Percentiles rank a stretch among this genome's conserved stretches.
Evolutionary conservation across 116 monocot species (phyloP).

Genomic region (Trichopus zeylanicus): DNA sequence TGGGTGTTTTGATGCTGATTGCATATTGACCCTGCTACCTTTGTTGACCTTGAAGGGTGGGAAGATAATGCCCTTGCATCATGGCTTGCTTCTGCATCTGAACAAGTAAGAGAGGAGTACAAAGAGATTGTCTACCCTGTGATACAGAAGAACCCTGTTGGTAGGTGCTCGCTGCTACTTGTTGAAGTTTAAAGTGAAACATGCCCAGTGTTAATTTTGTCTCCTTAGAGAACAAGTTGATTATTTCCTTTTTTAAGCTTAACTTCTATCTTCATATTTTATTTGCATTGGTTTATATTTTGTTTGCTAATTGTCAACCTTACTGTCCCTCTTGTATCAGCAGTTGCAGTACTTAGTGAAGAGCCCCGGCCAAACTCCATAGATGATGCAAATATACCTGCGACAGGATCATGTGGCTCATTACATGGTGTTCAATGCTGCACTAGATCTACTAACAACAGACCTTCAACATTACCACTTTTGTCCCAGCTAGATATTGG

Average conservation of each 20-base stretch:
- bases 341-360: background rate
- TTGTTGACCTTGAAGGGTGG: slow-evolving; percentile 22
- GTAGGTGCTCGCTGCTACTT: slow-evolving; percentile 13
- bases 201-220: no score
- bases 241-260: no score
- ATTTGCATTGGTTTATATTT: background rate
- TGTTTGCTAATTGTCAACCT: background rate
- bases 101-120: slow-evolving; percentile 7
- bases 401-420: slow-evolving; percentile 16
- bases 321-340: slow-evolving; percentile 7
- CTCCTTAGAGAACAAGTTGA: no score
- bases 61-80: slow-evolving; percentile 39
- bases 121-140: background rate
- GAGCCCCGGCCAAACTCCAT: background rate
- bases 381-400: background rate
- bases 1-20: background rate
- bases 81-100: slow-evolving; percentile 47
- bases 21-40: background rate
- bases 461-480: slow-evolving; percentile 35
- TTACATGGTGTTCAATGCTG: slow-evolving; percentile 8
- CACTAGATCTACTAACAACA: slow-evolving; percentile 20
- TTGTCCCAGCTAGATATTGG: slow-evolving; percentile 63
- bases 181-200: no score
- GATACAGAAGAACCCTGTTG: slow-evolving; percentile 11
- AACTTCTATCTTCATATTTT: background rate